These are phyloP conservation scores for Santalum album DNA, from an alignment of 164 flowering plant genomes.

Conservation along the genomic window DNA sequence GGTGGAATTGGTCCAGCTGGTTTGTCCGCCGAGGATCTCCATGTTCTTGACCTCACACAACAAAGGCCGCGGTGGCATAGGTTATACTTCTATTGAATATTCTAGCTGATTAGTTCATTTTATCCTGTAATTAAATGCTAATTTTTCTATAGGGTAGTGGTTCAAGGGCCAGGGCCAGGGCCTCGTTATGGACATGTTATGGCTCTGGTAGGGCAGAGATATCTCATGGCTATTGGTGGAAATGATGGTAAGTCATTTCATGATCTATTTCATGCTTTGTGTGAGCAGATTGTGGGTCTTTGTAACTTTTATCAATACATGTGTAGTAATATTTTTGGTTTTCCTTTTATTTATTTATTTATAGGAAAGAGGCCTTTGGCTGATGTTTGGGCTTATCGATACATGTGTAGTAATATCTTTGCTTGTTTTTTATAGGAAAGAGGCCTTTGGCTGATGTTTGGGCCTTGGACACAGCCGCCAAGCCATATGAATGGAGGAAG, in stretches of 20 bases:
- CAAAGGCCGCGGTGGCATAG: constrained; percentile 99
- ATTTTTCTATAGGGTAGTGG: constrained; percentile 64
- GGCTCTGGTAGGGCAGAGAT: constrained; percentile 98
- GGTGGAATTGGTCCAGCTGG: constrained; percentile 99
- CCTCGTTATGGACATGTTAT: constrained; percentile 99
- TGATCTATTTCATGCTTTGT: neutral
- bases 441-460: constrained; percentile 98
- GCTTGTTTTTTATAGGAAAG: constrained; percentile 82
- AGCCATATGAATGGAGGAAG: constrained; percentile 99
- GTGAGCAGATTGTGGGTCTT: too few species aligned
- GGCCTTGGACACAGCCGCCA: constrained; percentile 99
- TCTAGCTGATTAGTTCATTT: neutral
- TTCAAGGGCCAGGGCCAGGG: constrained; percentile 99
- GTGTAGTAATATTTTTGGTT: too few species aligned
- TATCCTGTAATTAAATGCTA: constrained; percentile 5
- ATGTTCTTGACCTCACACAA: constrained; percentile 96
- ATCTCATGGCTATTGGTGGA: constrained; percentile 98
- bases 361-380: constrained; percentile 93
- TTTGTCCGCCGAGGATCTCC: constrained; percentile 97
- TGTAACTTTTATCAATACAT: too few species aligned
- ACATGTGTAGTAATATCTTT: too few species aligned
- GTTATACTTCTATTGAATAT: constrained; percentile 22
- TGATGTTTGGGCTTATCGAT: constrained; percentile 99
- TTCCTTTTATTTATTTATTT: too few species aligned
- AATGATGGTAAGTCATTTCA: constrained; percentile 66